Percentiles rank a stretch among this genome's conserved stretches.
These are phyloP conservation scores for Mimosa pudica DNA, from an alignment of 306 rosid species.

Conservation along the genomic window DNA sequence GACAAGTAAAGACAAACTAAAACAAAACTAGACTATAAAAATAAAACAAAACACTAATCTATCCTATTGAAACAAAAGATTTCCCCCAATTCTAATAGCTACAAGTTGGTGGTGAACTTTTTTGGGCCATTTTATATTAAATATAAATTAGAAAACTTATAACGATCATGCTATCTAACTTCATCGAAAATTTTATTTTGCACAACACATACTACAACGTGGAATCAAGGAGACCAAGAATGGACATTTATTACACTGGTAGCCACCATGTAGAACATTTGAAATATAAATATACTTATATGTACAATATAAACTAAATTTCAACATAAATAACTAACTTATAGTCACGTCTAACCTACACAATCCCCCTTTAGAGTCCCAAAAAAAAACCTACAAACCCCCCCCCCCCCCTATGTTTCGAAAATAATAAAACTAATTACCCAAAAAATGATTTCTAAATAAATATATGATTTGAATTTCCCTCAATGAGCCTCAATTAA, in stretches of 20 bases:
- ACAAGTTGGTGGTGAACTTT: too few species aligned
- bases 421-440: not conserved
- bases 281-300: not conserved
- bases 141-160: not conserved
- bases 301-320: constrained; percentile 36
- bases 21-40: too few species aligned
- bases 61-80: too few species aligned
- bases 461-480: not conserved
- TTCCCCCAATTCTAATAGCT: too few species aligned
- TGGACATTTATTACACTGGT: constrained; percentile 13
- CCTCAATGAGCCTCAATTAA: not conserved
- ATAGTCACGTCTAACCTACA: constrained; percentile 31
- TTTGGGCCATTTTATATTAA: not conserved
- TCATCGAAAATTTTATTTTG: not conserved
- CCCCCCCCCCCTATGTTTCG: not conserved
- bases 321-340: constrained; percentile 7
- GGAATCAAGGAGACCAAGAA: constrained; percentile 1
- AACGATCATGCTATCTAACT: not conserved
- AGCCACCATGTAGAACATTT: not conserved
- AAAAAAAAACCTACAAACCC: not conserved
- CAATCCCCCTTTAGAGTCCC: too few species aligned
- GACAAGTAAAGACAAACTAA: too few species aligned
- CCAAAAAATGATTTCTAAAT: constrained; percentile 23
- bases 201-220: not conserved
- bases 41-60: too few species aligned